Evolutionary conservation across 176 grass and related monocot genomes (phyloP), one percentile per base, ranked within the genome.

Genomic region (Oryza australiensis): DNA sequence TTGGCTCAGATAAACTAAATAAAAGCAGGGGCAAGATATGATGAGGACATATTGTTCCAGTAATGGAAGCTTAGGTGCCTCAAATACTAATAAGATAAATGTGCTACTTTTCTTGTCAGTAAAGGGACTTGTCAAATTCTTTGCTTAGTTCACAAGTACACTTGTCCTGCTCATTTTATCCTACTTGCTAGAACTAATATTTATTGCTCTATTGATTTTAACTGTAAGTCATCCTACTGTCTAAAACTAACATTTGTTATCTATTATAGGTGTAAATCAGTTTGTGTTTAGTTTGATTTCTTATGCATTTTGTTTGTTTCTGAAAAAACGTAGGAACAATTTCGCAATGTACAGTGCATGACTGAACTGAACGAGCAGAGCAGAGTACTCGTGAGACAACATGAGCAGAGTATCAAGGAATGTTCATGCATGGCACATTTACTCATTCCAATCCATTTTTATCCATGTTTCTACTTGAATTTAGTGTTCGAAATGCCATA

Each of bases 61-160:
- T 63, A 38, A 24, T 51, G 65, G 28, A 88, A 75, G 53, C 35
- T 74, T 80, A 45, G 64, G n/a, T 75, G 82, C 48, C 40, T 16
- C 60, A 34, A 0, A 14, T 22, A 11, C 43, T 16, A 71, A 72
- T 43, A 4, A 70, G 18, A n/a, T 26, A 28, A 24, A 12, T 29
- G 4, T n/a, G 40, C 28, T 76, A 33, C 72, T 77, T 84, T 63
- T 71, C 24, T 12, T 85, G 55, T 72, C 77, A 81, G 72, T 34
- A 76, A 89, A 72, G 82, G 3, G 26, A 11, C 77, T 65, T 81
- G 32, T 15, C 13, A 68, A 49, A 40, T 53, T 55, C 12, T 76
- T 64, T 55, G 53, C 53, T 77, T 48, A 12, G n/a, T 26, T 62
- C 48, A 80, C 26, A 80, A 65, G 80, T 75, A 80, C 76, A 20